Percentiles rank a stretch among this genome's conserved stretches.
Conservation (phyloP, 441 rosid genomes). For the Brassica hybrid region DNA sequence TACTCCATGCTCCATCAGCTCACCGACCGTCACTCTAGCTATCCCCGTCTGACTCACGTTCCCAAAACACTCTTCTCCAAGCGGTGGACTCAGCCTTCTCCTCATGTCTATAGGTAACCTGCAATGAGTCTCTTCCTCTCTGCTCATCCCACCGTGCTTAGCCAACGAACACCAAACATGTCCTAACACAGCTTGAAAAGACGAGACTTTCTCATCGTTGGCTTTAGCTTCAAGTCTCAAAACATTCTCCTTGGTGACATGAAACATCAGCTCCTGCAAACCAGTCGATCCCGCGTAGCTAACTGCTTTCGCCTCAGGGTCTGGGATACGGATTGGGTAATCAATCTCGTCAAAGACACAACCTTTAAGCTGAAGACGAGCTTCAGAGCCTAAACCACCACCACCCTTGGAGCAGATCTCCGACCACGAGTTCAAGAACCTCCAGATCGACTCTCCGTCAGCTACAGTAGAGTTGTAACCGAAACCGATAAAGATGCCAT, state of each 20-base stretch:
- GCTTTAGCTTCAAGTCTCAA: conserved; percentile 48
- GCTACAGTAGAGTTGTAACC: conserved; percentile 44
- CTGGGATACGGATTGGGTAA: conserved; percentile 37
- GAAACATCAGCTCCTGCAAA: conserved; percentile 43
- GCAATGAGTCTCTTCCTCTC: conserved; percentile 30
- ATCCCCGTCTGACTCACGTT: conserved; percentile 38
- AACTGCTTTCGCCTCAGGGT: conserved; percentile 24
- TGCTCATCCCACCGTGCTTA: conserved; percentile 34
- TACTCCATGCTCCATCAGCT: conserved; percentile 36
- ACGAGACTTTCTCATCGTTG: conserved; percentile 44
- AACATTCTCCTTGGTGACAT: conserved; percentile 40
- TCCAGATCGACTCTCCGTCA: conserved; percentile 53
- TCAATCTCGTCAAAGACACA: conserved; percentile 42
- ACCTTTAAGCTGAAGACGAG: conserved; percentile 24
- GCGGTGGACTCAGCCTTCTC: conserved; percentile 23
- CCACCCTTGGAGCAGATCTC: conserved; percentile 39
- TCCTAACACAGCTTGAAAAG: conserved; percentile 50
- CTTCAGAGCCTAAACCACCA: background rate
- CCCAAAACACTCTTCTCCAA: conserved; percentile 44
- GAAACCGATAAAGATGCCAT: conserved; percentile 50
- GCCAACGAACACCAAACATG: conserved; percentile 46
- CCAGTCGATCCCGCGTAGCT: background rate
- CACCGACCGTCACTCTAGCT: conserved; percentile 30
- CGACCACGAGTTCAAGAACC: conserved; percentile 54
- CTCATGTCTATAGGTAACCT: conserved; percentile 36